Evolutionary conservation across 768 basidiomycete genomes (phyloP).

Genomic region (Termitomyces sp.): DNA sequence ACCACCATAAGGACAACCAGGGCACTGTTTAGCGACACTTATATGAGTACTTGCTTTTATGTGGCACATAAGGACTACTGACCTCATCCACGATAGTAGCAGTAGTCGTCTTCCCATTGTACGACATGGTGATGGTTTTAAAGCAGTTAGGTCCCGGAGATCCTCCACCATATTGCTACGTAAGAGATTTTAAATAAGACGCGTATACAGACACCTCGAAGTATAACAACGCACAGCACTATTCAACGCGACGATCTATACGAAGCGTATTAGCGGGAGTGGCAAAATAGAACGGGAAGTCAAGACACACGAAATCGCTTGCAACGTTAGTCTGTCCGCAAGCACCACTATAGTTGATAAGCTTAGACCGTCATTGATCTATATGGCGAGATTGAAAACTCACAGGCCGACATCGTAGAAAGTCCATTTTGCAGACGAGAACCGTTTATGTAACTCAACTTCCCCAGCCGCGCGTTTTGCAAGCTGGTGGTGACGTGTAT

Average conservation of each 20-base stretch:
- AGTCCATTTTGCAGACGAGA: constrained; percentile 37
- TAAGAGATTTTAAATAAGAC: not conserved
- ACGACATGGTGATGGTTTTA: constrained; percentile 53
- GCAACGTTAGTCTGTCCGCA: constrained; percentile 38
- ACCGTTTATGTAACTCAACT: constrained; percentile 35
- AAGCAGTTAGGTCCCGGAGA: constrained; percentile 67
- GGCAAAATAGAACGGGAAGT: not conserved
- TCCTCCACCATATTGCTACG: constrained; percentile 47
- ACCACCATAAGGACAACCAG: constrained; percentile 51
- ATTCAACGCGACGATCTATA: constrained; percentile 52
- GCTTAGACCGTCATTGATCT: not conserved
- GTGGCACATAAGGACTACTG: not conserved
- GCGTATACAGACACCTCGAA: not conserved
- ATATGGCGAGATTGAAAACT: constrained; percentile 4
- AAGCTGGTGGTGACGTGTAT: constrained; percentile 40
- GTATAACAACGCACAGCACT: constrained; percentile 23
- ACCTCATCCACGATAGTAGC: constrained; percentile 67
- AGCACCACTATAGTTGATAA: constrained; percentile 38
- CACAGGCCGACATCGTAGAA: constrained; percentile 55
- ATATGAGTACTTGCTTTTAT: not conserved
- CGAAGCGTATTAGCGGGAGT: not conserved
- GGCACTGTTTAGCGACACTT: constrained; percentile 40
- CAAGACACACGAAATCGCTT: constrained; percentile 37
- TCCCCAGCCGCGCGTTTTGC: constrained; percentile 41
- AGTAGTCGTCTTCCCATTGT: constrained; percentile 49